A percentile compares a stretch with the other conserved stretches of the same genome.
phyloP scores from a whole-genome alignment of 2,329 filamentous ascomycete genomes.

The Akanthomyces uredinophilus region DNA sequence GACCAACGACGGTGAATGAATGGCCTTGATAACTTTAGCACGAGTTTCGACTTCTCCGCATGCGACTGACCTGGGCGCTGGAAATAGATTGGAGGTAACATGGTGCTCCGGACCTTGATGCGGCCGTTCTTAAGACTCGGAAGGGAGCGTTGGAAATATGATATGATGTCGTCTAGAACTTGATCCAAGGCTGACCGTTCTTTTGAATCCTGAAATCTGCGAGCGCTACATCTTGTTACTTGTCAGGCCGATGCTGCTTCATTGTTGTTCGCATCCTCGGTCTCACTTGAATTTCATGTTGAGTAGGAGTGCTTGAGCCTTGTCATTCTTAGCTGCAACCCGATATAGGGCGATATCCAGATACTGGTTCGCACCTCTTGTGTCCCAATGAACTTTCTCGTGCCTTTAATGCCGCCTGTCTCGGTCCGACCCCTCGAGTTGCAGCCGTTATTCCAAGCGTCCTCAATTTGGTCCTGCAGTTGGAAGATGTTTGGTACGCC shows the following conservation, averaged over 20 bases:
- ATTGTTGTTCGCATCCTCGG: neutral
- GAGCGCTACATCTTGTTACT: neutral
- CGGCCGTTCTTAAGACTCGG: slow-evolving; percentile 36
- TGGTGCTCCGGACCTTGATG: slow-evolving; percentile 56
- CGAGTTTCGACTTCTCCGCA: neutral
- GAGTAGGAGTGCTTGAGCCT: slow-evolving; percentile 4
- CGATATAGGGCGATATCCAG: neutral
- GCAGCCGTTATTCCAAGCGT: slow-evolving; percentile 81
- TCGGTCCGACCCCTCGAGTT: slow-evolving; percentile 69
- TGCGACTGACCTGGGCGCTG: slow-evolving; percentile 63
- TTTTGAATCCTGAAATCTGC: neutral
- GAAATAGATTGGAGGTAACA: slow-evolving; percentile 79
- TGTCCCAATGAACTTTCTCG: slow-evolving; percentile 92
- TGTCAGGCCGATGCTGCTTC: neutral
- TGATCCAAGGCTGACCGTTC: slow-evolving; percentile 35
- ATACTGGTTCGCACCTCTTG: slow-evolving; percentile 58
- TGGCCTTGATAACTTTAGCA: slow-evolving; percentile 52
- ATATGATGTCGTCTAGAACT: slow-evolving; percentile 63
- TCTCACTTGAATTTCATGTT: slow-evolving; percentile 1
- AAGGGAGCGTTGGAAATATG: slow-evolving; percentile 55
- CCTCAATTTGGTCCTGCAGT: slow-evolving; percentile 82
- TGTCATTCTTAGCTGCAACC: neutral
- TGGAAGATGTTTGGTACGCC: slow-evolving; percentile 70
- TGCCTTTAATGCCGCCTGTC: slow-evolving; percentile 82
- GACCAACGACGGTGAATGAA: slow-evolving; percentile 82